phyloP scores from a whole-genome alignment of 1,284 basidiomycete species.

The Polyporus tsugae region DNA sequence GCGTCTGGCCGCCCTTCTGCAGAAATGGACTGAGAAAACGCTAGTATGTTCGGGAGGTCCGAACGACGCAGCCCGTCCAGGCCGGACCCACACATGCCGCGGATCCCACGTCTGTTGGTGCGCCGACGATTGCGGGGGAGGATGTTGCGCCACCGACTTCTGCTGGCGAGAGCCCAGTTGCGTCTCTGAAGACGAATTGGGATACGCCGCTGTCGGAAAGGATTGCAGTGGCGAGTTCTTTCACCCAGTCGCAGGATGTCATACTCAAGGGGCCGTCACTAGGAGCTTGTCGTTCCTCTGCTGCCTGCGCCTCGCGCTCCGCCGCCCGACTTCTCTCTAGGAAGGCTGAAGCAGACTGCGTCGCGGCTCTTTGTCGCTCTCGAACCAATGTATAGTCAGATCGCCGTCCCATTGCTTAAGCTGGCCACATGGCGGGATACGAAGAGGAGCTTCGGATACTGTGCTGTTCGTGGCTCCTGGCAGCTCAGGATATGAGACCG shows the following conservation, averaged over 20 bases:
- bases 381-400: constrained; percentile 58
- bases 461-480: constrained; percentile 52
- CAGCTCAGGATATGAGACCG: not conserved
- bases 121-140: constrained; percentile 6
- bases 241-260: not conserved
- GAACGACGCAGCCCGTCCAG: constrained; percentile 38
- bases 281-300: constrained; percentile 55
- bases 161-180: not conserved
- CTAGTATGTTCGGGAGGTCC: constrained; percentile 70
- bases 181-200: not conserved
- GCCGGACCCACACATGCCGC: constrained; percentile 1
- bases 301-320: constrained; percentile 52
- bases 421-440: constrained; percentile 66
- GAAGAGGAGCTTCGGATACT: constrained; percentile 55
- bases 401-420: constrained; percentile 47
- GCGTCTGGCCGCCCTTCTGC: not conserved
- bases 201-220: constrained; percentile 20
- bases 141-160: not conserved
- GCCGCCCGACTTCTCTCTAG: constrained; percentile 59
- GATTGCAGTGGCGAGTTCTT: constrained; percentile 23
- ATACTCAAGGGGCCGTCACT: not conserved
- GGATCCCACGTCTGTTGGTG: constrained; percentile 17
- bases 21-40: not conserved
- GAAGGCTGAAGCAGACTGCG: constrained; percentile 57
- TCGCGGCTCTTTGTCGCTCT: constrained; percentile 64